Conservation (phyloP, 805 yeast genomes). For the Teunomyces stri region DNA sequence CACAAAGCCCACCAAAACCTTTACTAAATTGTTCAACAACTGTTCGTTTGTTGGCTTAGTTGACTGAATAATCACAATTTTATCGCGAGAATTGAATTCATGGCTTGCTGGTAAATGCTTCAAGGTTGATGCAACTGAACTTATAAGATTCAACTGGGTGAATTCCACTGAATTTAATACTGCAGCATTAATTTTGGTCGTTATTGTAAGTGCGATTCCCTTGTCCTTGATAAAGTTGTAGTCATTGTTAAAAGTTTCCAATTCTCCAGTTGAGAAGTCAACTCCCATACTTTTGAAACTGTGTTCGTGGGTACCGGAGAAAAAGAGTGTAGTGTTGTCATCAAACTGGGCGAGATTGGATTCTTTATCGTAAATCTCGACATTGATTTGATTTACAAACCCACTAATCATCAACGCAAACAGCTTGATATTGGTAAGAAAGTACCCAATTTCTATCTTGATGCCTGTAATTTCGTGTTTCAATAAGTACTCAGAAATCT, state of each 20-base stretch:
- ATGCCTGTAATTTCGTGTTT: slow-evolving; percentile 14
- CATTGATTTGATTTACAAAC: slow-evolving; percentile 40
- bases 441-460: slow-evolving; percentile 24
- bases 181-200: slow-evolving; percentile 14
- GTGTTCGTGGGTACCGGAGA: neutral
- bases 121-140: slow-evolving; percentile 51
- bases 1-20: slow-evolving; percentile 40
- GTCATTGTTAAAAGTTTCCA: slow-evolving; percentile 23
- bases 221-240: slow-evolving; percentile 33
- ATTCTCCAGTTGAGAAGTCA: slow-evolving; percentile 3
- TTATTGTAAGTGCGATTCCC: slow-evolving; percentile 33
- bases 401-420: slow-evolving; percentile 44
- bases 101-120: slow-evolving; percentile 45
- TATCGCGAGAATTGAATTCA: slow-evolving; percentile 28
- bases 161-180: slow-evolving; percentile 25
- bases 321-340: neutral
- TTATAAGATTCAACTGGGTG: slow-evolving; percentile 52
- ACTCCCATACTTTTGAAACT: neutral
- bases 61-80: slow-evolving; percentile 19
- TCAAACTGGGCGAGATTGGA: neutral
- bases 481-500: slow-evolving; percentile 17
- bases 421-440: slow-evolving; percentile 26
- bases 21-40: slow-evolving; percentile 30
- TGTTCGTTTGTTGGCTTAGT: slow-evolving; percentile 17
- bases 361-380: slow-evolving; percentile 35